Evolutionary conservation across 2,329 filamentous ascomycete genomes (phyloP), one percentile per base, ranked within the genome.

Genomic region (Fusarium sororula): DNA sequence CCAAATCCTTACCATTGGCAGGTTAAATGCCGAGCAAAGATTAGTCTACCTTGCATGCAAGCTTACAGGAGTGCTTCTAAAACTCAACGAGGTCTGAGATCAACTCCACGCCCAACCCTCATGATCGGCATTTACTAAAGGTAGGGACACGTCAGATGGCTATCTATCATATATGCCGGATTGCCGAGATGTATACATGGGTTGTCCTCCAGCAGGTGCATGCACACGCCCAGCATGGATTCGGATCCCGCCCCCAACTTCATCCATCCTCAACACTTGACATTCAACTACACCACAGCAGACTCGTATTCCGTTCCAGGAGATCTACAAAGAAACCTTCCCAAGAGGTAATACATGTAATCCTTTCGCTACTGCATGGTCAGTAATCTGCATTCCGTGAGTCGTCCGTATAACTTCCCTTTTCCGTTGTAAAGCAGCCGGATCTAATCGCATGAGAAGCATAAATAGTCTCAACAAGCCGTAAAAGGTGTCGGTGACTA

Each of bases 401-500:
- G 18, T 2, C 3, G 0, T 26, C 32, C 18, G 32, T 38, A 4
- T 38, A 8, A 17, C 13, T 17, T 10, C 13, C 17, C 13, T 3
- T 22, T 37, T 8, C 6, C 12, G 12, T 45, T 0, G 17, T 13
- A 18, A 26, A 45, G 17, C 5, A 53, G 18, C 20, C 6, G 1
- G 17, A 9, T 11, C 13, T 53, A 53, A 6, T 26, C 18, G 6
- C 18, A 22, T 3, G 5, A 17, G 18, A 37, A 38, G 7, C 18
- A 38, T 54, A 54, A 54, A 54, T 54, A 54, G 6, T 12, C 7
- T 14, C 5, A 26, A 26, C 12, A 5, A 1, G 13, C 8, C 50
- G 11, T 8, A 9, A 4, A 7, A 12, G 14, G 0, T 15, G 6
- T 15, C 15, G 3, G n/a, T 6, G 9, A 38, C 9, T 4, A 17